Conservation (phyloP, 2,329 filamentous ascomycete genomes). For the Chaetomiaceae sp. region DNA sequence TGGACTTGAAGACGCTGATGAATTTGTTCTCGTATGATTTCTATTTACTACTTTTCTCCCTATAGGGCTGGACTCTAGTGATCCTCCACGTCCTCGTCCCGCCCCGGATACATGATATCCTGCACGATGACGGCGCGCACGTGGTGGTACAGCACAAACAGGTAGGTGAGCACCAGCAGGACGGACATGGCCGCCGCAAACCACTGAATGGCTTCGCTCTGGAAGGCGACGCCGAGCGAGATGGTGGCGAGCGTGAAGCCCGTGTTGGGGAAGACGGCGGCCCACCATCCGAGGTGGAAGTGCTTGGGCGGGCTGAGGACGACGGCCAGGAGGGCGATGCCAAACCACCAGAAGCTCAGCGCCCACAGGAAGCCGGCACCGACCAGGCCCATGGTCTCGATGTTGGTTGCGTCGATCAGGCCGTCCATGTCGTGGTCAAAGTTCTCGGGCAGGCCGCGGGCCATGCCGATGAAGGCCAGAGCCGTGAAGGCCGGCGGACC, state of each 20-base stretch:
- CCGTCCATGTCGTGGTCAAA: conserved; percentile 43
- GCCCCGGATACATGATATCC: conserved; percentile 53
- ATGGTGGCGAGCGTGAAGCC: conserved; percentile 57
- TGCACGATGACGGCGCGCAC: conserved; percentile 45
- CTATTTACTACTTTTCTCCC: too few species aligned
- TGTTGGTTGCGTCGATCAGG: conserved; percentile 40
- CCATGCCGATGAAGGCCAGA: conserved; percentile 65
- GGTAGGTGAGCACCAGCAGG: conserved; percentile 38
- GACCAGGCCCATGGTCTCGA: conserved; percentile 45
- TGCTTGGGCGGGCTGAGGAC: conserved; percentile 42
- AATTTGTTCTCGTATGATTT: too few species aligned
- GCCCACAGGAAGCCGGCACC: conserved; percentile 37
- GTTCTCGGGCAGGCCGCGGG: conserved; percentile 47
- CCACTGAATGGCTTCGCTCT: conserved; percentile 43
- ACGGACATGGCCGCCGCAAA: conserved; percentile 48
- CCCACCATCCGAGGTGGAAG: conserved; percentile 62
- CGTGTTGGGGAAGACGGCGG: conserved; percentile 58
- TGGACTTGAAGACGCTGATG: too few species aligned
- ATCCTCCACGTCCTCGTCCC: conserved; percentile 51
- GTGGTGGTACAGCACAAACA: conserved; percentile 42
- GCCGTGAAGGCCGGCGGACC: conserved; percentile 69
- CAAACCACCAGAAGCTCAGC: conserved; percentile 45
- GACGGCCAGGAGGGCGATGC: conserved; percentile 45
- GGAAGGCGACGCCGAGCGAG: conserved; percentile 46
- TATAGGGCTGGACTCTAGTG: conserved; percentile 25